phyloP scores from a whole-genome alignment of 2,329 filamentous ascomycete genomes.

The Colletotrichum tropicale region DNA sequence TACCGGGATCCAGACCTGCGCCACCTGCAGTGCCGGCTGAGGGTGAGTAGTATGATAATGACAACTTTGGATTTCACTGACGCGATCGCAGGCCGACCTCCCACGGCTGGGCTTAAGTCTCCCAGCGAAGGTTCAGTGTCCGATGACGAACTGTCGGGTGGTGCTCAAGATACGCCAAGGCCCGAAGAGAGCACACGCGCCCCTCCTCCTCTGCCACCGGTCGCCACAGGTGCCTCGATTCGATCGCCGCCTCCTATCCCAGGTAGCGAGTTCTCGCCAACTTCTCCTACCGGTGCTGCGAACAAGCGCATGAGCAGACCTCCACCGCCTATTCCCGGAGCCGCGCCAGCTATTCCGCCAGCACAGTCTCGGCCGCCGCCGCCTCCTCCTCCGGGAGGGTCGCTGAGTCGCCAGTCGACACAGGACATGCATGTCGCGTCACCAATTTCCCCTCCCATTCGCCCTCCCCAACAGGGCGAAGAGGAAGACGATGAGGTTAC shows the following conservation, averaged over 20 bases:
- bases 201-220: conserved; percentile 46
- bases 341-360: conserved; percentile 49
- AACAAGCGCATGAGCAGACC: conserved; percentile 62
- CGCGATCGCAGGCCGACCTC: conserved; percentile 60
- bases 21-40: conserved; percentile 65
- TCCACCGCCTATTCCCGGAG: conserved; percentile 65
- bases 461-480: conserved; percentile 63
- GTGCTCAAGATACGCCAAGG: conserved; percentile 19
- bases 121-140: conserved; percentile 83
- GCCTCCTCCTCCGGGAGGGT: conserved; percentile 64
- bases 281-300: conserved; percentile 44
- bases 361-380: conserved; percentile 67
- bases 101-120: conserved; percentile 54
- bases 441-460: conserved; percentile 43
- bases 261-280: conserved; percentile 45
- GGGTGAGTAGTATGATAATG: conserved; percentile 52
- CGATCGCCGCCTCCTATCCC: conserved; percentile 40
- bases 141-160: conserved; percentile 80
- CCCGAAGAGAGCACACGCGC: conserved; percentile 16
- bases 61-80: not conserved
- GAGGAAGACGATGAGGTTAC: conserved; percentile 79
- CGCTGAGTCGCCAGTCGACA: conserved; percentile 63
- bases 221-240: conserved; percentile 17
- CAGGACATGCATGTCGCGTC: conserved; percentile 53
- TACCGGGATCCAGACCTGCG: conserved; percentile 56